These are phyloP conservation scores for Trichomonas tenax DNA, from an alignment of 208 protist genomes.

Conservation along the genomic window DNA sequence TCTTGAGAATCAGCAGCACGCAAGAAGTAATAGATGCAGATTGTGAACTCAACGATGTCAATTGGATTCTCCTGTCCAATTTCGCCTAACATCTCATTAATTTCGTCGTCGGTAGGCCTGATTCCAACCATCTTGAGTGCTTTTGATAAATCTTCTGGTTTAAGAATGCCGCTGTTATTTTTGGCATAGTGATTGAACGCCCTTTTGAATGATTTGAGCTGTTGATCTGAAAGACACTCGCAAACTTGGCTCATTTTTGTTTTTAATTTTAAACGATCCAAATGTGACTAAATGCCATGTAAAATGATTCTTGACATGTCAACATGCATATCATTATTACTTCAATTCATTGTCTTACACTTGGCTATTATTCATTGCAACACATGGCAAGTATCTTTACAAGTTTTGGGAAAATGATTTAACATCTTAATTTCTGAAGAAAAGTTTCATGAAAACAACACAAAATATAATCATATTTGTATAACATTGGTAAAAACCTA, in stretches of 20 bases:
- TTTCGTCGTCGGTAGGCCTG: neutral
- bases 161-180: neutral
- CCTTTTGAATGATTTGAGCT: neutral
- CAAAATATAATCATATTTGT: too few relatives aligned
- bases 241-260: neutral
- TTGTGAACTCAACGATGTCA: neutral
- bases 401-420: too few relatives aligned
- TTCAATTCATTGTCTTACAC: too few relatives aligned
- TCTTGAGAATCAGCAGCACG: neutral
- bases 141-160: neutral
- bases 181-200: neutral
- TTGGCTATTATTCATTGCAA: too few relatives aligned
- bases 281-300: too few relatives aligned
- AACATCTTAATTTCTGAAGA: too few relatives aligned
- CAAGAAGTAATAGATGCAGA: neutral
- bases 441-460: too few relatives aligned
- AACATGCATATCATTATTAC: too few relatives aligned
- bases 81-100: neutral
- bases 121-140: neutral
- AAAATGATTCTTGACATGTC: too few relatives aligned
- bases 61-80: neutral
- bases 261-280: too few relatives aligned
- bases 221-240: neutral
- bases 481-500: too few relatives aligned
- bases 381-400: too few relatives aligned